phyloP scores from a whole-genome alignment of 2,329 filamentous ascomycete species.

The Epichloe sibirici region DNA sequence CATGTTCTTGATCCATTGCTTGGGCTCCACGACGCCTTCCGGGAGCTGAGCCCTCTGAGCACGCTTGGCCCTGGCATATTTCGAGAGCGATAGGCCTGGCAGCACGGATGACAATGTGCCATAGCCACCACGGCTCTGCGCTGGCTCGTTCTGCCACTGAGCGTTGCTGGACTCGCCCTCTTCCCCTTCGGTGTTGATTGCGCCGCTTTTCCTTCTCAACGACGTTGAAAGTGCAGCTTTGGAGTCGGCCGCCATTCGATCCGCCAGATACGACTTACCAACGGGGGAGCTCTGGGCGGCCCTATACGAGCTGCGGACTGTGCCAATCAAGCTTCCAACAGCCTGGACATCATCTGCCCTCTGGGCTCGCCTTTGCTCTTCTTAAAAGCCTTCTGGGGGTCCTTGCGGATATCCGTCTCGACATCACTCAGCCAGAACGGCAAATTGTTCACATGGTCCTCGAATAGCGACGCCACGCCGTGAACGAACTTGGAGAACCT shows the following conservation, averaged over 20 bases:
- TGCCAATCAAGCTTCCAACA: slow-evolving; percentile 76
- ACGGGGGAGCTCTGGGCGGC: slow-evolving; percentile 56
- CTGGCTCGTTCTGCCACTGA: slow-evolving; percentile 21
- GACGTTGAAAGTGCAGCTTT: slow-evolving; percentile 20
- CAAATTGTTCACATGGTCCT: slow-evolving; percentile 90
- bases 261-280: slow-evolving; percentile 51
- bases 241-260: slow-evolving; percentile 38
- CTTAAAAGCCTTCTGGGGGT: slow-evolving; percentile 82
- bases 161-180: slow-evolving; percentile 22
- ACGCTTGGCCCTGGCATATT: slow-evolving; percentile 52
- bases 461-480: slow-evolving; percentile 81
- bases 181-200: slow-evolving; percentile 22
- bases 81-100: slow-evolving; percentile 70
- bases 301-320: slow-evolving; percentile 40
- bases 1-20: slow-evolving; percentile 84
- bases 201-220: slow-evolving; percentile 14
- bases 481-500: slow-evolving; percentile 97
- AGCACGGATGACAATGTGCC: slow-evolving; percentile 59
- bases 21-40: slow-evolving; percentile 77
- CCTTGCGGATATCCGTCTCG: slow-evolving; percentile 85
- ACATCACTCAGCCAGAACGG: slow-evolving; percentile 93
- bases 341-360: slow-evolving; percentile 77
- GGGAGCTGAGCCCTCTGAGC: slow-evolving; percentile 50
- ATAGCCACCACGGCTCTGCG: slow-evolving; percentile 27
- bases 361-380: slow-evolving; percentile 72